A percentile compares a stretch with the other conserved stretches of the same genome.
These are phyloP conservation scores for Chaetomidium leptoderma DNA, from an alignment of 495 filamentous ascomycete species.

Conservation along the genomic window DNA sequence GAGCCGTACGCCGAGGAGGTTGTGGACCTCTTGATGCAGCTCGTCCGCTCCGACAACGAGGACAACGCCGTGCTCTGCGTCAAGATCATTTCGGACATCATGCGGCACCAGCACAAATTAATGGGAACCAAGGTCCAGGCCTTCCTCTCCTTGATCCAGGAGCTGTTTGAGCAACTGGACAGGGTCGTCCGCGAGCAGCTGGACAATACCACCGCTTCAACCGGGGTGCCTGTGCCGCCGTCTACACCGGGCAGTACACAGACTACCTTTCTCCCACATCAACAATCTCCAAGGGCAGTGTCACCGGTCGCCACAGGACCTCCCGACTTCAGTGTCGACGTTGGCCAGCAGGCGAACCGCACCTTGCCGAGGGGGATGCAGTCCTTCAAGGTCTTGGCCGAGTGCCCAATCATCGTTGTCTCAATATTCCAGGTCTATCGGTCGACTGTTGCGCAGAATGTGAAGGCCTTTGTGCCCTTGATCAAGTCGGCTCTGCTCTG, in stretches of 20 bases:
- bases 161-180: conserved; percentile 93
- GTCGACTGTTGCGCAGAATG: conserved; percentile 69
- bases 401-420: conserved; percentile 98
- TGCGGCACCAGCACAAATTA: conserved; percentile 83
- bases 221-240: conserved; percentile 58
- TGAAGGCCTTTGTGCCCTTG: conserved; percentile 85
- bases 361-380: conserved; percentile 87
- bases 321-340: conserved; percentile 53
- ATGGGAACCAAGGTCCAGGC: conserved; percentile 75
- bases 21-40: conserved; percentile 80
- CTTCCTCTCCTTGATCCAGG: conserved; percentile 86
- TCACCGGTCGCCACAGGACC: conserved; percentile 73
- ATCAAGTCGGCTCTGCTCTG: conserved; percentile 87
- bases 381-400: conserved; percentile 96
- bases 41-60: conserved; percentile 90
- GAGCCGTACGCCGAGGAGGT: conserved; percentile 82
- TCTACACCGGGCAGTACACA: conserved; percentile 71
- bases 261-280: conserved; percentile 52
- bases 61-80: conserved; percentile 97
- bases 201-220: conserved; percentile 60
- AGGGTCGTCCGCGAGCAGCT: conserved; percentile 90
- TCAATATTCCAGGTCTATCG: conserved; percentile 95
- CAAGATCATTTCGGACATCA: conserved; percentile 95
- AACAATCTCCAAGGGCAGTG: conserved; percentile 81
- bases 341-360: conserved; percentile 74